A percentile compares a stretch with the other conserved stretches of the same genome.
Conservation (phyloP, 345 rosid species). For the Cardiospermum halicacabum region DNA sequence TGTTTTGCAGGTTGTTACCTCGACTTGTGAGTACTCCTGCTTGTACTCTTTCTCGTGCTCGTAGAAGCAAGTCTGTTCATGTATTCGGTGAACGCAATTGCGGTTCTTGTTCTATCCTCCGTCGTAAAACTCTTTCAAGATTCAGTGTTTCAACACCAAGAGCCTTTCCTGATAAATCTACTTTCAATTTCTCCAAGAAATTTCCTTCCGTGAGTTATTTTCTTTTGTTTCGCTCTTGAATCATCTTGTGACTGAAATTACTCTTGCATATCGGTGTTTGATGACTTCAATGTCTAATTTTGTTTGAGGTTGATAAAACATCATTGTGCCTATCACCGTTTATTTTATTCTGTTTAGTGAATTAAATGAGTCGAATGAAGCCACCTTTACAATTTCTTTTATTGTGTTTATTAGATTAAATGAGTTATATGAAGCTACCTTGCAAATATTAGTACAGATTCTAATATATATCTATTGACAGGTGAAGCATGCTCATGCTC, state of each 20-base stretch:
- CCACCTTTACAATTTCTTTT: background rate
- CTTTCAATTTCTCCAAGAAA: constrained; percentile 35
- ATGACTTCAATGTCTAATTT: background rate
- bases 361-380: no score
- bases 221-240: background rate
- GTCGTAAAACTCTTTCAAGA: constrained; percentile 29
- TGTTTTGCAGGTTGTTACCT: constrained; percentile 35
- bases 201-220: constrained; percentile 38
- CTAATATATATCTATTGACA: constrained; percentile 24
- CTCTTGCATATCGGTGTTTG: background rate
- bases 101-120: constrained; percentile 38
- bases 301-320: background rate
- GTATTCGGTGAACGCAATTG: constrained; percentile 29
- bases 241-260: background rate
- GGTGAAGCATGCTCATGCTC: constrained; percentile 42
- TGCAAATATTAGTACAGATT: background rate
- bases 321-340: background rate
- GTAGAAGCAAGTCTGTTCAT: constrained; percentile 34
- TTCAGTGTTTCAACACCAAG: constrained; percentile 30
- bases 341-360: background rate
- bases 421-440: no score
- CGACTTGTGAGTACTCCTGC: constrained; percentile 20
- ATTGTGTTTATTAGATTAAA: background rate
- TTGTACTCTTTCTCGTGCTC: no score
- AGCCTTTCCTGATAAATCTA: constrained; percentile 57